Evolutionary conservation across 2,329 filamentous ascomycete species (phyloP), one percentile per base, ranked within the genome.

Genomic region (Falciphora oryzae): DNA sequence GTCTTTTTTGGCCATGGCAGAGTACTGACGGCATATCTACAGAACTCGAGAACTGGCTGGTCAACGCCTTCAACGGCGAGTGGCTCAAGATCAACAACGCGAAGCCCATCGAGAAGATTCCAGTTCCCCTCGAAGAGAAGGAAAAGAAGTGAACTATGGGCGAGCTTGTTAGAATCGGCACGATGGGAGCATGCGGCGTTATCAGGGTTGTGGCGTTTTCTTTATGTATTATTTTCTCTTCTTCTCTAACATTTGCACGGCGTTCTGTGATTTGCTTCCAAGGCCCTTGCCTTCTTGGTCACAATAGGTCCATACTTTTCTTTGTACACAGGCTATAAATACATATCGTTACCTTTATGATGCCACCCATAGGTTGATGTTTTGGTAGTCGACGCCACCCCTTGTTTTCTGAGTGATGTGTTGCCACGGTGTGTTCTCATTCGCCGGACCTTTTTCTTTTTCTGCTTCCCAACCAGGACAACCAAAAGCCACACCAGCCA

Each of bases 41-140:
- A 25, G 90, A 92, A 78, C 76, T 97, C 38, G 88, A 83, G 65
- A 93, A 91, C 74, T 99, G 94, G 94, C 86, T 99, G 64, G 85
- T 97, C 73, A 98, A 97, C 74, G 95, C 95, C 1, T 99, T 99
- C 75, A 98, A 98, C 70, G 95, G 95, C 63, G 93, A 97, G 75
- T 98, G 94, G 92, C 80, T 94, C 66, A 86, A 84, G 74, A 73
- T 86, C 18, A 71, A 74, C 14, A 67, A 83, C 63, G 79, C 84
- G 2, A 81, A 81, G 69, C 84, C 84, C 2, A 76, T 75, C 11
- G 69, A 68, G 16, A 68, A 65, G 57, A n/a, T 28, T n/a, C 62
- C 62, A 32, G 22, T 32, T 22, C n/a, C 35, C 13, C 56, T 32
- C 18, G 62, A 29, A 14, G 31, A 31, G 25, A 65, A 63, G 65